Evolutionary conservation across 371 early-diverging fungal genomes (phyloP).

Genomic region (Mucor plumbeus): DNA sequence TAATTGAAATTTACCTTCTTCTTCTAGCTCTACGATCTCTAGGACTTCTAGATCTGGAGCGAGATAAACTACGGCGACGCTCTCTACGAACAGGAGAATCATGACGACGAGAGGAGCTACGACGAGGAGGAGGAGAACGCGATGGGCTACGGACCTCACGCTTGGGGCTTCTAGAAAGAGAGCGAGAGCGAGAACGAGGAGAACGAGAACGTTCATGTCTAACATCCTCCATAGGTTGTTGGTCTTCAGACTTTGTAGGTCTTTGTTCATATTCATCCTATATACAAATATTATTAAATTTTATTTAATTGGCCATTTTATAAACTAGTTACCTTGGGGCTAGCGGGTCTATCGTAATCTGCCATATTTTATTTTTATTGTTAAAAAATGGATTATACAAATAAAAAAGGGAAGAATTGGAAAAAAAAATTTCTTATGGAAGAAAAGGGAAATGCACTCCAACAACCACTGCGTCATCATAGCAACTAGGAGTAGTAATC

Average conservation of each 20-base stretch:
- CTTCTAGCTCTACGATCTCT: slow-evolving; percentile 27
- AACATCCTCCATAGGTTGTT: background rate
- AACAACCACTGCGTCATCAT: background rate
- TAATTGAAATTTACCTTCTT: slow-evolving; percentile 32
- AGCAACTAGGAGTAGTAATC: background rate
- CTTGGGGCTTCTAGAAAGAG: slow-evolving; percentile 25
- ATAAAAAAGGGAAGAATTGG: background rate
- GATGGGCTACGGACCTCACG: slow-evolving; percentile 26
- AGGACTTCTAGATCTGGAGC: slow-evolving; percentile 37
- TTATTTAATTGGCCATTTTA: too few species aligned
- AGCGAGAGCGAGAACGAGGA: slow-evolving; percentile 38
- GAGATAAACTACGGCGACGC: slow-evolving; percentile 39
- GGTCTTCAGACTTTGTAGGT: slow-evolving; percentile 17
- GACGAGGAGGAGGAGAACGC: slow-evolving; percentile 35
- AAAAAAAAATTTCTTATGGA: slow-evolving; percentile 14
- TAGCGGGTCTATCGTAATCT: slow-evolving; percentile 27
- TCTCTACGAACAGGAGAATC: slow-evolving; percentile 29
- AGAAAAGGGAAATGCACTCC: background rate
- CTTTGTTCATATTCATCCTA: slow-evolving; percentile 16
- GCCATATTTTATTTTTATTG: slow-evolving; percentile 16
- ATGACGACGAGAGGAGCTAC: slow-evolving; percentile 37
- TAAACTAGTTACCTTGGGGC: slow-evolving; percentile 24
- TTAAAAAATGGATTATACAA: background rate
- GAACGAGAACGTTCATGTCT: slow-evolving; percentile 30
- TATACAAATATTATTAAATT: background rate